Conservation (phyloP, 495 filamentous ascomycete genomes). For the Aspergillus sclerotiicarbonarius region DNA sequence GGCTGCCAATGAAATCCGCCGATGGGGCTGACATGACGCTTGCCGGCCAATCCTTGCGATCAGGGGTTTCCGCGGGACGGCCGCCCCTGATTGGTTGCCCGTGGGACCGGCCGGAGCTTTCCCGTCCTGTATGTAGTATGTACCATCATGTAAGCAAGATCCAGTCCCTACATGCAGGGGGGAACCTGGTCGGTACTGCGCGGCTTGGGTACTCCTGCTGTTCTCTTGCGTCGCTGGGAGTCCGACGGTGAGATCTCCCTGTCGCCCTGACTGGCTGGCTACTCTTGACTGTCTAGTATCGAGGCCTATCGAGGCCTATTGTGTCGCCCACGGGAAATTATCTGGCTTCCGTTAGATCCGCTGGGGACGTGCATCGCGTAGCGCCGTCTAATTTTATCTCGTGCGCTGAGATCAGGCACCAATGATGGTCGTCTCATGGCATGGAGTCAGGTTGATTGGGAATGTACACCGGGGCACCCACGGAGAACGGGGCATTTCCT, state of each 20-base stretch:
- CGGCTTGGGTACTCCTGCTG: too few relatives aligned
- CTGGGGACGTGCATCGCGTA: not conserved
- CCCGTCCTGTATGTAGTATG: not conserved
- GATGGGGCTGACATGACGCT: not conserved
- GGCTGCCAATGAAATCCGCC: slow-evolving; percentile 5
- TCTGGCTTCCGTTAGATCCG: not conserved
- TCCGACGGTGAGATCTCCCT: too few relatives aligned
- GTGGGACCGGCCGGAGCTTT: not conserved
- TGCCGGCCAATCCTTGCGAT: slow-evolving; percentile 2
- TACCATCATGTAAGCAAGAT: not conserved
- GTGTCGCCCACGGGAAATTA: not conserved
- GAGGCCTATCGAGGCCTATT: too few relatives aligned
- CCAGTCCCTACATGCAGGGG: too few relatives aligned
- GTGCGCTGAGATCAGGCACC: too few relatives aligned
- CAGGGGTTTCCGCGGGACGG: not conserved
- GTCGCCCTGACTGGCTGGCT: too few relatives aligned
- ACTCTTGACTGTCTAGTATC: too few relatives aligned
- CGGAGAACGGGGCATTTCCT: too few relatives aligned
- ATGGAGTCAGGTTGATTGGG: too few relatives aligned
- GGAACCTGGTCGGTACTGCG: too few relatives aligned
- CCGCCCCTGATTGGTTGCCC: not conserved
- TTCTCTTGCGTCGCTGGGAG: too few relatives aligned
- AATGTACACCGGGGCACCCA: too few relatives aligned
- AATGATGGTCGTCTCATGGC: not conserved
- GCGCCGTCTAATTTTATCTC: not conserved